These are phyloP conservation scores for Colletotrichum kahawae DNA, from an alignment of 2,329 filamentous ascomycete species.

Conservation along the genomic window DNA sequence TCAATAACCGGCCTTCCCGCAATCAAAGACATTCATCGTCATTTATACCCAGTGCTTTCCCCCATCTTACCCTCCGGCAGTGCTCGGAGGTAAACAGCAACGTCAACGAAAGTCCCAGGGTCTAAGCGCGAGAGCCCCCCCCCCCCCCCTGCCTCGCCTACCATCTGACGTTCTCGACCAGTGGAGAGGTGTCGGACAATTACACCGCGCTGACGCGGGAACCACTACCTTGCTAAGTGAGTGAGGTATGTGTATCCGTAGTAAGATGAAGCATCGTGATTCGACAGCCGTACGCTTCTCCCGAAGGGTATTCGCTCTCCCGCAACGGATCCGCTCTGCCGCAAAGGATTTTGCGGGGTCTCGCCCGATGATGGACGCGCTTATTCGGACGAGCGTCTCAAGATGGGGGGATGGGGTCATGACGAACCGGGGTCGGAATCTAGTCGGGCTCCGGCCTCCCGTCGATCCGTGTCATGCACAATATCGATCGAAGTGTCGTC, in stretches of 20 bases:
- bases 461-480: not conserved
- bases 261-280: not conserved
- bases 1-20: rapidly evolving
- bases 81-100: not conserved
- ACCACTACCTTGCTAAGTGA: not conserved
- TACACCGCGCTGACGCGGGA: not conserved
- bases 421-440: not conserved
- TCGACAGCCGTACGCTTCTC: not conserved
- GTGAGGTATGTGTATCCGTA: not conserved
- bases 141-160: not conserved
- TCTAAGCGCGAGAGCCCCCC: not conserved
- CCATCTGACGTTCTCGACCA: not conserved
- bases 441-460: not conserved
- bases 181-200: not conserved
- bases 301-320: not conserved
- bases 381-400: not conserved
- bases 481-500: not conserved
- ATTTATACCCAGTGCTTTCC: not conserved
- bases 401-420: not conserved
- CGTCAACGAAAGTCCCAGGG: not conserved
- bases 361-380: not conserved
- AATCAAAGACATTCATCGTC: not conserved
- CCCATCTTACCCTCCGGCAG: not conserved
- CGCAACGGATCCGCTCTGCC: not conserved
- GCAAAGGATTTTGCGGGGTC: not conserved